A percentile compares a stretch with the other conserved stretches of the same genome.
These are phyloP conservation scores for Cymbopogon flexuosus DNA, from an alignment of 202 grass and related monocot species.

Conservation along the genomic window DNA sequence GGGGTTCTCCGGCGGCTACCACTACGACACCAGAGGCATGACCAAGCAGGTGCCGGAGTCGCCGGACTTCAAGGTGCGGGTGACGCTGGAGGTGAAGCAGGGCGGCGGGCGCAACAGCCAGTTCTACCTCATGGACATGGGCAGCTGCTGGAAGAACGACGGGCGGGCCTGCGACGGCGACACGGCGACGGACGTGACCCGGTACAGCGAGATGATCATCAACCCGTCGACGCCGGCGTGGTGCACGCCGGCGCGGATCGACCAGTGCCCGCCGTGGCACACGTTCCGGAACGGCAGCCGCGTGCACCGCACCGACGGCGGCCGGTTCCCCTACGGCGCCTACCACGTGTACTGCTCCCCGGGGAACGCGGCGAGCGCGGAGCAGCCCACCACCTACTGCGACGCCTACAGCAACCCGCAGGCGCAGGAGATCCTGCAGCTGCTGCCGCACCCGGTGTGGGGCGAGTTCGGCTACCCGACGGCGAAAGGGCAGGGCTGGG, in stretches of 20 bases:
- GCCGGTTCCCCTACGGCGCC: conserved; percentile 55
- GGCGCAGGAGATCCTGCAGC: conserved; percentile 89
- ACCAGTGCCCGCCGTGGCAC: conserved; percentile 86
- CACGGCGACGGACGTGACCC: conserved; percentile 57
- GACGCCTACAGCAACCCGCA: conserved; percentile 94
- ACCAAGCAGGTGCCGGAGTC: conserved; percentile 79
- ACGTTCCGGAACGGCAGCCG: conserved; percentile 73
- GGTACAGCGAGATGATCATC: conserved; percentile 97
- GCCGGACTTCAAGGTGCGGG: conserved; percentile 74
- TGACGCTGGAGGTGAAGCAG: conserved; percentile 58
- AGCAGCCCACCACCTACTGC: conserved; percentile 69
- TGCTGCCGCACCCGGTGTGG: conserved; percentile 78
- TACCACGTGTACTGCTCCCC: conserved; percentile 87
- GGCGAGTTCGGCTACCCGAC: conserved; percentile 72
- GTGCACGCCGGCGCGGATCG: conserved; percentile 40
- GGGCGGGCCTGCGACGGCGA: conserved; percentile 70
- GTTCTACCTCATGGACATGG: conserved; percentile 97
- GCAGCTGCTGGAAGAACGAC: conserved; percentile 95
- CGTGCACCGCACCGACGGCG: conserved; percentile 51
- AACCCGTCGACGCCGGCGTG: conserved; percentile 61
- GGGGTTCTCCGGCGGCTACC: conserved; percentile 87
- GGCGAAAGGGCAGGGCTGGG: conserved; percentile 62
- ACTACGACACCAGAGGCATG: conserved; percentile 95
- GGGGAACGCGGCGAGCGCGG: conserved; percentile 67
- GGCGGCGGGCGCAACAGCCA: conserved; percentile 69